Evolutionary conservation across 2,329 filamentous ascomycete species (phyloP), one percentile per base, ranked within the genome.

Genomic region (Aureobasidium sp.): DNA sequence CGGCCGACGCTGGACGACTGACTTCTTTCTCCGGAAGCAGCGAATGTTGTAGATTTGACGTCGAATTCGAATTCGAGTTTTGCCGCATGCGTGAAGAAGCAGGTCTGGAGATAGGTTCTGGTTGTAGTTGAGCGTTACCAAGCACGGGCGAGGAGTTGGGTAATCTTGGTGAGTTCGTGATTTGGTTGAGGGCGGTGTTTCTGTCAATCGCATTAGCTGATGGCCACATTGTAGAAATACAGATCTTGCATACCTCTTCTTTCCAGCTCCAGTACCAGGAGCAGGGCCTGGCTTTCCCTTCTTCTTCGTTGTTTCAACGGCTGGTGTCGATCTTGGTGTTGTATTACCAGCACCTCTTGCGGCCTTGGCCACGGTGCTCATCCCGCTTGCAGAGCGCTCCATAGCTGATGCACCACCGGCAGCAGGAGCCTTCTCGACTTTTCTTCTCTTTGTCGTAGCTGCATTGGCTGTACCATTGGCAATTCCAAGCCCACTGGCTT

Each of bases 51-150:
- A 72, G 62, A 29, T 73, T 73, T 48, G 78, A 78, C 41, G 73
- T 85, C 61, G 84, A 82, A 43, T 59, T 57, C 61, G 84, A 82
- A 44, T 59, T 57, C 17, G 89, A 90, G 70, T 88, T 92, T 71
- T 92, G 90, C 69, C 91, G 86, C 41, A 85, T 84, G 67, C 90
- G 85, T 6, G 88, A 85, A 5, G 87, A 86, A 56, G 84, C 80
- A 13, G 89, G 87, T 47, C 87, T 84, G 63, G 64, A 84, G 67
- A 72, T 78, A 59, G 73, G 80, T 78, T 67, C 91, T 89, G 29
- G 84, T 82, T 44, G 75, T 68, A 63, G 17, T 62, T 76, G 74
- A 63, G 90, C 84, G n/a, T 82, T 83, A 53, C 84, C 82, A 52
- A 89, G 79, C 51, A 92, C 81, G 20, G 90, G 90, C 1, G 92